Conservation (phyloP, 2,329 filamentous ascomycete genomes). For the Aspergillus luchuensis region DNA sequence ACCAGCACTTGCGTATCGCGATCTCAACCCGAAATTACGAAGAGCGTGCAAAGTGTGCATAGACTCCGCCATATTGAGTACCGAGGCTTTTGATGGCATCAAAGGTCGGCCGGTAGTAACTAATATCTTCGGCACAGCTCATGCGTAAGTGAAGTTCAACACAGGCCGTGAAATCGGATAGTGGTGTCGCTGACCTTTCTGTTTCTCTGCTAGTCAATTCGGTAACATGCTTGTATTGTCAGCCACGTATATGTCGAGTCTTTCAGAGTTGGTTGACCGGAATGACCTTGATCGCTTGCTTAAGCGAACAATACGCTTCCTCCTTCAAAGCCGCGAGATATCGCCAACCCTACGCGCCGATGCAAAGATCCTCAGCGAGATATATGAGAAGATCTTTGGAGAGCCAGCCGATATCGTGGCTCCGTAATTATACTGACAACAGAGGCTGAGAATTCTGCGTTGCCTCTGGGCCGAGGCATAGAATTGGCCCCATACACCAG, state of each 20-base stretch:
- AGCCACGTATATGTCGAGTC: conserved; percentile 71
- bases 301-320: conserved; percentile 72
- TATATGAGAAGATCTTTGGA: conserved; percentile 50
- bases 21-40: conserved; percentile 49
- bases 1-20: conserved; percentile 24
- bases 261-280: conserved; percentile 61
- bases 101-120: conserved; percentile 75
- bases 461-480: background rate
- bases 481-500: background rate
- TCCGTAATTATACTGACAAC: background rate
- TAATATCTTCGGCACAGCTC: conserved; percentile 93
- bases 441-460: background rate
- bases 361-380: conserved; percentile 68
- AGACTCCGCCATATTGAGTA: conserved; percentile 78
- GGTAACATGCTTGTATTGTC: conserved; percentile 91
- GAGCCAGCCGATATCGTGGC: conserved; percentile 14
- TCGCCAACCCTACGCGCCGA: conserved; percentile 76
- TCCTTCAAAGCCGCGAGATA: conserved; percentile 68
- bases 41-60: conserved; percentile 64
- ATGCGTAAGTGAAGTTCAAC: conserved; percentile 71
- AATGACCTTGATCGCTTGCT: conserved; percentile 64
- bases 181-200: conserved; percentile 26
- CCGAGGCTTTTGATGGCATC: conserved; percentile 72
- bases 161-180: background rate
- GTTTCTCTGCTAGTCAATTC: conserved; percentile 71